Conservation (phyloP, 2,329 filamentous ascomycete genomes). For the Colletotrichum destructivum region DNA sequence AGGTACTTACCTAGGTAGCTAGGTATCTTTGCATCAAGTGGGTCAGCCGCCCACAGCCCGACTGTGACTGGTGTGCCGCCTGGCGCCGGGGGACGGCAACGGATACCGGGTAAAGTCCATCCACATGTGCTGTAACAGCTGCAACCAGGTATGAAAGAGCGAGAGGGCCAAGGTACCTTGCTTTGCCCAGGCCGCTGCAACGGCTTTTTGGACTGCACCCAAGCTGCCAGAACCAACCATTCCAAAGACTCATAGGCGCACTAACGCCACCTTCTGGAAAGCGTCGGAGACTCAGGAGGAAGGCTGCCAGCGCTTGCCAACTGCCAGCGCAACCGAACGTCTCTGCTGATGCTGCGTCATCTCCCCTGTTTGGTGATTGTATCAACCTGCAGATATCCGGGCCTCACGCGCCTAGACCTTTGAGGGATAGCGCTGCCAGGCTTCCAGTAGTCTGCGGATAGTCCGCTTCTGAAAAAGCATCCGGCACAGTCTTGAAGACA, state of each 20-base stretch:
- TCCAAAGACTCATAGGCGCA: conserved; percentile 9
- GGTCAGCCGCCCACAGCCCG: neutral
- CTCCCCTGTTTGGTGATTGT: conserved; percentile 34
- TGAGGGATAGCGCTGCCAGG: conserved; percentile 36
- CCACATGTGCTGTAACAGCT: conserved; percentile 32
- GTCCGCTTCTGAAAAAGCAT: conserved; percentile 34
- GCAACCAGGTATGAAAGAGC: neutral
- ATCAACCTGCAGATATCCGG: conserved; percentile 24
- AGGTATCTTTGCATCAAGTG: conserved; percentile 2
- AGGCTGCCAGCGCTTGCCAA: conserved; percentile 16
- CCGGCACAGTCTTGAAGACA: conserved; percentile 30
- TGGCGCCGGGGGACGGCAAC: conserved; percentile 12
- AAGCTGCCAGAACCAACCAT: conserved; percentile 10
- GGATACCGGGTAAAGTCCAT: conserved; percentile 30
- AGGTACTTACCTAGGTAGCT: too few relatives aligned
- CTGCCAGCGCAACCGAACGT: conserved; percentile 16
- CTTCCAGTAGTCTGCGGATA: conserved; percentile 30
- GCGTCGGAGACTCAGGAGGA: conserved; percentile 6
- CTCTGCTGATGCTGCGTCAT: conserved; percentile 34
- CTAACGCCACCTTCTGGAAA: conserved; percentile 1
- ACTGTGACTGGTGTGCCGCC: conserved; percentile 1
- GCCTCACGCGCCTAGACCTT: conserved; percentile 34
- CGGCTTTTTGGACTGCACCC: conserved; percentile 12
- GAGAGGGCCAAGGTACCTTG: neutral
- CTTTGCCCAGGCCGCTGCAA: conserved; percentile 24